These are phyloP conservation scores for Fusarium veterinarium DNA, from an alignment of 2,329 filamentous ascomycete species.

Conservation along the genomic window DNA sequence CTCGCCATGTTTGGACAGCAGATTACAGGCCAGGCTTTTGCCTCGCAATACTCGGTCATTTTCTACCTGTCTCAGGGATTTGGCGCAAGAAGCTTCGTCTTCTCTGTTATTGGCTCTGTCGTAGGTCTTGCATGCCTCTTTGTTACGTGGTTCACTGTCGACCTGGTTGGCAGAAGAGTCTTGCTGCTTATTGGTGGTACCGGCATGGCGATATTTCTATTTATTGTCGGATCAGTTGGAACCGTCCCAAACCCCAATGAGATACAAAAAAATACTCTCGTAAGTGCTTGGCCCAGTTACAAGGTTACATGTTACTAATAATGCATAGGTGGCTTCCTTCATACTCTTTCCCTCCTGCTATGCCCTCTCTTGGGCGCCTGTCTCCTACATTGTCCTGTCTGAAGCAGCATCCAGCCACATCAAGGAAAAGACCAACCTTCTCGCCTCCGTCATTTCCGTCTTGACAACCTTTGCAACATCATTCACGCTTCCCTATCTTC, in stretches of 20 bases:
- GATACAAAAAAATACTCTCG: not conserved
- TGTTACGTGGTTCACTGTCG: conserved; percentile 30
- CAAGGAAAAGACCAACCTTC: conserved; percentile 48
- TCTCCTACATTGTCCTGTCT: conserved; percentile 44
- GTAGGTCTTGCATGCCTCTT: not conserved
- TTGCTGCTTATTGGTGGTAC: not conserved
- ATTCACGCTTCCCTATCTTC: conserved; percentile 53
- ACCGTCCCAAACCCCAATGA: not conserved
- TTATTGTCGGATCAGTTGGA: not conserved
- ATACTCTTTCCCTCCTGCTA: conserved; percentile 43
- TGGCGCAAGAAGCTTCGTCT: conserved; percentile 39
- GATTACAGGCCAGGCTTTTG: conserved; percentile 49
- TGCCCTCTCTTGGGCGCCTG: conserved; percentile 45
- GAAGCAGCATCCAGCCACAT: conserved; percentile 43
- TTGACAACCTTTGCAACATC: conserved; percentile 48
- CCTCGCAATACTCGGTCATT: conserved; percentile 46
- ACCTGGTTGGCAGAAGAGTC: not conserved
- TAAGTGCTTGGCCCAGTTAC: conserved; percentile 4
- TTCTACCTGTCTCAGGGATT: conserved; percentile 48
- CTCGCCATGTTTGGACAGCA: conserved; percentile 49
- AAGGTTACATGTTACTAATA: not conserved
- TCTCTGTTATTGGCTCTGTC: conserved; percentile 32
- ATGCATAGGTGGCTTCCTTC: conserved; percentile 37
- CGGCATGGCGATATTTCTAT: not conserved
- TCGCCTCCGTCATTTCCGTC: conserved; percentile 46